Conservation (phyloP, 148 eudicot genomes). For the Fagopyrum esculentum region DNA sequence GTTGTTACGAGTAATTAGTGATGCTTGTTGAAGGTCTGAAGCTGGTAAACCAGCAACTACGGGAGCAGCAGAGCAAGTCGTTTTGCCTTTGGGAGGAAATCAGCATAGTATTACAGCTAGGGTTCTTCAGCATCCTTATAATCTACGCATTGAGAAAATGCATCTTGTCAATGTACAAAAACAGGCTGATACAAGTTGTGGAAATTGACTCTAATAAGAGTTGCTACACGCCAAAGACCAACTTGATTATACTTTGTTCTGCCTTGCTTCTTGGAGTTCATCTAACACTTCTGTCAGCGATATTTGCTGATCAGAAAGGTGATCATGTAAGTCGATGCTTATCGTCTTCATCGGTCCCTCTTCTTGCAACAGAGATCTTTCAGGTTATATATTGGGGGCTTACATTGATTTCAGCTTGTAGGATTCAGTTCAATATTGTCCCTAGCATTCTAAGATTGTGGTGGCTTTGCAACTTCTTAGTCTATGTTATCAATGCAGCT, state of each 20-base stretch:
- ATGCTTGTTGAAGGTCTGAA: conserved; percentile 29
- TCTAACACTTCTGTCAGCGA: conserved; percentile 21
- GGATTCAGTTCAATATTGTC: conserved; percentile 24
- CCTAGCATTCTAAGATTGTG: conserved; percentile 66
- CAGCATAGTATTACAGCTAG: conserved; percentile 44
- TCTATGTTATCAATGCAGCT: conserved; percentile 35
- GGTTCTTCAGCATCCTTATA: conserved; percentile 41
- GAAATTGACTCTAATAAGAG: conserved; percentile 23
- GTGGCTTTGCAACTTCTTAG: conserved; percentile 69
- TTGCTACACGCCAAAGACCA: conserved; percentile 3
- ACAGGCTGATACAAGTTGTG: conserved; percentile 24
- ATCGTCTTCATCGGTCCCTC: conserved; percentile 10
- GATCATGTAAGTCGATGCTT: conserved; percentile 23
- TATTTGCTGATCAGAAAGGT: conserved; percentile 23
- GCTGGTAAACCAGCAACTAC: conserved; percentile 24
- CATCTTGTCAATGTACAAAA: conserved; percentile 25
- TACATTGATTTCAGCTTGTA: conserved; percentile 32
- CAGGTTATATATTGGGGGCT: conserved; percentile 50
- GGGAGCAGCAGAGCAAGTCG: conserved; percentile 36
- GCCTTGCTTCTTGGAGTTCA: conserved; percentile 46
- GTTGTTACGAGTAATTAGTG: not conserved
- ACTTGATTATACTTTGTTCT: conserved; percentile 31
- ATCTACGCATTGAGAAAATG: conserved; percentile 32
- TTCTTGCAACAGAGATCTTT: conserved; percentile 43
- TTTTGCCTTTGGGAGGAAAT: conserved; percentile 63